Evolutionary conservation across 2,329 filamentous ascomycete genomes (phyloP).

Genomic region (Fusarium oxysporum): DNA sequence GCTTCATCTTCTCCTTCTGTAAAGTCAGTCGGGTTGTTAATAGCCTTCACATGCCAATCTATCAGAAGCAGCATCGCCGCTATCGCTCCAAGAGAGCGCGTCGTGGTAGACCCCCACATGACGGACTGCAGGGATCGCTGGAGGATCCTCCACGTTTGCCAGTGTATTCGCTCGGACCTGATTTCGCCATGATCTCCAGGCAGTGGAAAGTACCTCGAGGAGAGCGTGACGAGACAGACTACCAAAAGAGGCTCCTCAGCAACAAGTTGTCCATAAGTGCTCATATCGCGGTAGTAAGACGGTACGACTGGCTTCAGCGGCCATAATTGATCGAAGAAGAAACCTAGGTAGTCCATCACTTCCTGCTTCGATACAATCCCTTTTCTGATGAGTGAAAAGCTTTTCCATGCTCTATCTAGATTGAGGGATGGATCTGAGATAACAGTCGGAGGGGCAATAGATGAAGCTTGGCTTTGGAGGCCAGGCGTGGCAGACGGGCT

Average conservation of each 20-base stretch:
- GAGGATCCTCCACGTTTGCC: conserved; percentile 26
- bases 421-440: neutral
- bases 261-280: neutral
- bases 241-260: conserved; percentile 24
- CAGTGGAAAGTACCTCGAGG: conserved; percentile 19
- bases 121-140: conserved; percentile 20
- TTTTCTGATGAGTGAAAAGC: conserved; percentile 19
- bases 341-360: conserved; percentile 13
- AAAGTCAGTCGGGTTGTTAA: conserved; percentile 32
- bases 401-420: conserved; percentile 2
- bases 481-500: neutral
- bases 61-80: conserved; percentile 23
- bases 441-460: neutral
- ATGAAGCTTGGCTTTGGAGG: neutral
- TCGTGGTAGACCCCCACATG: conserved; percentile 29
- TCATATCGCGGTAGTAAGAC: conserved; percentile 12
- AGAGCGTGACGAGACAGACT: conserved; percentile 19
- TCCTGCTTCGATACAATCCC: conserved; percentile 25
- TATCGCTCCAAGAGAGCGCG: conserved; percentile 23
- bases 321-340: conserved; percentile 27
- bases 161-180: conserved; percentile 29
- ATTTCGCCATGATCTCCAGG: conserved; percentile 19
- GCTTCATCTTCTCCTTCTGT: conserved; percentile 30
- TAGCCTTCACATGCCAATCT: conserved; percentile 34
- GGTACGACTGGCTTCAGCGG: conserved; percentile 27